A percentile compares a stretch with the other conserved stretches of the same genome.
These are phyloP conservation scores for Aspergillus saccharolyticus DNA, from an alignment of 495 filamentous ascomycete species.

Conservation along the genomic window DNA sequence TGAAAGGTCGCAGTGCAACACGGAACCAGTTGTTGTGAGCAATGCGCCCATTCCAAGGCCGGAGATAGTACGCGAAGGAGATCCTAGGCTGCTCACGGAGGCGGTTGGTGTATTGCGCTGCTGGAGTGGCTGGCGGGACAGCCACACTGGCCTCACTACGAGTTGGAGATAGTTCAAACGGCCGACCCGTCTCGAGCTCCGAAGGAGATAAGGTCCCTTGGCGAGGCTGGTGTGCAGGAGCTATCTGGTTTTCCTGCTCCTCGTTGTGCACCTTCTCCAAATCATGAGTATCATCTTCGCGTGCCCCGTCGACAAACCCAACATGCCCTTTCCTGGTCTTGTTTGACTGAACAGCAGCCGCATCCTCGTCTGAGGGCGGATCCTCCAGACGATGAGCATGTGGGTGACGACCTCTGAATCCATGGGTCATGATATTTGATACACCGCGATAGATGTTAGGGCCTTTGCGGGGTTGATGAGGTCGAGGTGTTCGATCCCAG, in stretches of 20 bases:
- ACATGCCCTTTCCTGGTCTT: slow-evolving; percentile 43
- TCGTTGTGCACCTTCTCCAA: slow-evolving; percentile 13
- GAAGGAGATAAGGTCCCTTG: slow-evolving; percentile 1
- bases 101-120: slow-evolving; percentile 52
- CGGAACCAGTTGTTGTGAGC: slow-evolving; percentile 73
- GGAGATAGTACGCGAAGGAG: slow-evolving; percentile 65
- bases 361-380: slow-evolving; percentile 9
- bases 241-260: slow-evolving; percentile 1
- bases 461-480: slow-evolving; percentile 44
- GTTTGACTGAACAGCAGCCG: slow-evolving; percentile 11
- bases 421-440: slow-evolving; percentile 36
- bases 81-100: slow-evolving; percentile 57
- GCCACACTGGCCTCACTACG: slow-evolving; percentile 32
- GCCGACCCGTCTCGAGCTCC: slow-evolving; percentile 25
- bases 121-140: slow-evolving; percentile 17
- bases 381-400: slow-evolving; percentile 18
- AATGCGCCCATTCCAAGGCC: slow-evolving; percentile 71
- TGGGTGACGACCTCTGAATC: slow-evolving; percentile 32
- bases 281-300: neutral
- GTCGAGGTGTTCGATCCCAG: slow-evolving; percentile 80
- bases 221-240: slow-evolving; percentile 3
- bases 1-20: slow-evolving; percentile 71
- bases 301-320: slow-evolving; percentile 47
- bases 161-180: slow-evolving; percentile 21
- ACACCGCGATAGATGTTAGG: slow-evolving; percentile 32